A percentile compares a stretch with the other conserved stretches of the same genome.
Conservation (phyloP, 1,139 yeast species). For the Candida sp. region DNA sequence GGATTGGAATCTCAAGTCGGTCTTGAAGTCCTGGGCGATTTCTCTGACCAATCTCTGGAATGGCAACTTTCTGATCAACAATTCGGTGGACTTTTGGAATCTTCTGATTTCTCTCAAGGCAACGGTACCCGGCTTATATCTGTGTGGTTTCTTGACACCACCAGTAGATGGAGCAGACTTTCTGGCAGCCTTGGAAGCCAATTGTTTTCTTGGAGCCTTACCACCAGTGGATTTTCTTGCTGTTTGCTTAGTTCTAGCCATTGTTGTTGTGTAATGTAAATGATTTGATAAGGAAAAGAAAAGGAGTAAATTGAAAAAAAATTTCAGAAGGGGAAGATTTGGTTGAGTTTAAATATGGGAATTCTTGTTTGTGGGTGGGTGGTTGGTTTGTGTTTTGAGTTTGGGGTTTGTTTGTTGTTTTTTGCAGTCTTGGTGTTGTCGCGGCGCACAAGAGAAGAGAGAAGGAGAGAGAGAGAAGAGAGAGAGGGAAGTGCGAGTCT, state of each 20-base stretch:
- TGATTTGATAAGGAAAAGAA: background rate
- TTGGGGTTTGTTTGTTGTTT: background rate
- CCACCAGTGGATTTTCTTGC: slow-evolving; percentile 61
- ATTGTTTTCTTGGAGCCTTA: slow-evolving; percentile 59
- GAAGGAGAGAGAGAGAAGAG: background rate
- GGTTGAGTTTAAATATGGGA: slow-evolving; percentile 1
- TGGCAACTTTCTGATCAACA: slow-evolving; percentile 56
- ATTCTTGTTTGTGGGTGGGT: background rate
- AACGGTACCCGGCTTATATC: slow-evolving; percentile 61
- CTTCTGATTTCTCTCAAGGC: slow-evolving; percentile 60
- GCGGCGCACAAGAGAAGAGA: background rate
- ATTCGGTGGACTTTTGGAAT: slow-evolving; percentile 56
- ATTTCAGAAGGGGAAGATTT: background rate
- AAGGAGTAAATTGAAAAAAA: background rate
- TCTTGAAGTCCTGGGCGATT: slow-evolving; percentile 54
- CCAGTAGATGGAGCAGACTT: slow-evolving; percentile 59
- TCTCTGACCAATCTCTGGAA: slow-evolving; percentile 55
- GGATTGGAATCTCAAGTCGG: slow-evolving; percentile 56
- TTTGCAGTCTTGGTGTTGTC: background rate
- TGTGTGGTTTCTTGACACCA: slow-evolving; percentile 58
- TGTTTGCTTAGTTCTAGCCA: slow-evolving; percentile 60
- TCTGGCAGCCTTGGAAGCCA: slow-evolving; percentile 58
- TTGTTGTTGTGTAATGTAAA: slow-evolving; percentile 16
- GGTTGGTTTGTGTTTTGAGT: background rate
- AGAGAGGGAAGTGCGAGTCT: background rate